phyloP scores from a whole-genome alignment of 2,329 filamentous ascomycete genomes.

The Thielaviopsis populi region DNA sequence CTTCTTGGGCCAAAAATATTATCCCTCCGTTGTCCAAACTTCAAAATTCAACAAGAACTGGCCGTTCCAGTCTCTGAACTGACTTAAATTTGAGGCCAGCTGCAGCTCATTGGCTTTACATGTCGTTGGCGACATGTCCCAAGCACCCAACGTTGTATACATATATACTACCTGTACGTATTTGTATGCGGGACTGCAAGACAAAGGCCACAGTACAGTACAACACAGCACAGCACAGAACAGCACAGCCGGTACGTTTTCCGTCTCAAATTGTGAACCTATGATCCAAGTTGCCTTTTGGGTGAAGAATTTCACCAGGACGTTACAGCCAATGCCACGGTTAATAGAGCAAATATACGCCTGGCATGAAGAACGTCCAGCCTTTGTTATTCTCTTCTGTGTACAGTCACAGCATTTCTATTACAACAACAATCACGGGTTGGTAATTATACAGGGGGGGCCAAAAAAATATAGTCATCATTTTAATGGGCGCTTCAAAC shows the following conservation, averaged over 20 bases:
- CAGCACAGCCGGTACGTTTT: neutral
- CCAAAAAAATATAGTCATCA: neutral
- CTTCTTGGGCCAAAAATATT: no score
- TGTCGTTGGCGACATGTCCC: neutral
- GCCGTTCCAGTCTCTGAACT: neutral
- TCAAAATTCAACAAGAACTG: neutral
- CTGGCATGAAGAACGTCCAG: neutral
- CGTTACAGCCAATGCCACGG: neutral
- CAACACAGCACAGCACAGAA: no score
- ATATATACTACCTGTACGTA: neutral
- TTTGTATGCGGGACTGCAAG: neutral
- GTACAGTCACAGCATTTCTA: neutral
- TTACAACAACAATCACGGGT: neutral
- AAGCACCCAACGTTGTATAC: neutral
- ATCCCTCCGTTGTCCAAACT: neutral
- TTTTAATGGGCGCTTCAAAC: neutral
- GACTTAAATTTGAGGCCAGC: neutral
- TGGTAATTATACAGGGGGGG: neutral
- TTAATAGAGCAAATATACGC: neutral
- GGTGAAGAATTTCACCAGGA: neutral
- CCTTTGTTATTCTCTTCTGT: neutral
- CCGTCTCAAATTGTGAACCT: neutral
- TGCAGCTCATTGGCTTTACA: neutral
- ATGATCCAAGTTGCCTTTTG: neutral
- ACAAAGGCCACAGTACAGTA: neutral